These are phyloP conservation scores for Letharia lupina DNA, from an alignment of 495 filamentous ascomycete species.

Conservation along the genomic window DNA sequence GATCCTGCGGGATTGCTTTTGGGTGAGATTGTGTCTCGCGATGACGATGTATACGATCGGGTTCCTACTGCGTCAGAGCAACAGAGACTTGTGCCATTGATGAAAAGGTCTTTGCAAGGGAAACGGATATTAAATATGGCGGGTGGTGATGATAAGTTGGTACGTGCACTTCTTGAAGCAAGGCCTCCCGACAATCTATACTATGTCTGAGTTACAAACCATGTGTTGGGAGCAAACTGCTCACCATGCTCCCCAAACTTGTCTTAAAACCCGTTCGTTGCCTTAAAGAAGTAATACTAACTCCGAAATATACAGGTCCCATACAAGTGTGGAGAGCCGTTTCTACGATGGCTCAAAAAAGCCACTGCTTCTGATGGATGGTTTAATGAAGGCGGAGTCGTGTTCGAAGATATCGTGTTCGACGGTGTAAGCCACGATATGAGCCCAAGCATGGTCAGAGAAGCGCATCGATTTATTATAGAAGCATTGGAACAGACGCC, in stretches of 20 bases:
- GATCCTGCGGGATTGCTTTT: conserved; percentile 67
- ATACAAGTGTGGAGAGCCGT: conserved; percentile 56
- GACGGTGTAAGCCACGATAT: conserved; percentile 64
- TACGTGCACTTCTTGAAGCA: no score
- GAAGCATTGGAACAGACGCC: conserved; percentile 30
- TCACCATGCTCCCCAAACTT: no score
- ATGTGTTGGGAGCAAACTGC: no score
- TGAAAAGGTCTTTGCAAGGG: conserved; percentile 47
- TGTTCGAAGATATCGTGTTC: conserved; percentile 67
- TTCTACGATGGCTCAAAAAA: conserved; percentile 62
- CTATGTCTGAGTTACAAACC: no score
- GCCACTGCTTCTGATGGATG: conserved; percentile 40
- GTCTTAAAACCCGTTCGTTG: no score
- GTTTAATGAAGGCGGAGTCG: conserved; percentile 46
- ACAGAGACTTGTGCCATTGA: conserved; percentile 32
- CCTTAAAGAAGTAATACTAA: no score
- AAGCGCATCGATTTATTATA: conserved; percentile 58
- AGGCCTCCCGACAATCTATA: no score
- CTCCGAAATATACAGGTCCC: conserved; percentile 41
- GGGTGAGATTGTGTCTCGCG: conserved; percentile 33
- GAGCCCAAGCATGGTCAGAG: conserved; percentile 60
- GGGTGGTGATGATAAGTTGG: conserved; percentile 72
- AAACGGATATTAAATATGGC: conserved; percentile 74
- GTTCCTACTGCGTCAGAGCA: conserved; percentile 40
- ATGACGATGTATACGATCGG: conserved; percentile 14